Evolutionary conservation across 495 filamentous ascomycete species (phyloP).

Genomic region (Daldinia decipiens): DNA sequence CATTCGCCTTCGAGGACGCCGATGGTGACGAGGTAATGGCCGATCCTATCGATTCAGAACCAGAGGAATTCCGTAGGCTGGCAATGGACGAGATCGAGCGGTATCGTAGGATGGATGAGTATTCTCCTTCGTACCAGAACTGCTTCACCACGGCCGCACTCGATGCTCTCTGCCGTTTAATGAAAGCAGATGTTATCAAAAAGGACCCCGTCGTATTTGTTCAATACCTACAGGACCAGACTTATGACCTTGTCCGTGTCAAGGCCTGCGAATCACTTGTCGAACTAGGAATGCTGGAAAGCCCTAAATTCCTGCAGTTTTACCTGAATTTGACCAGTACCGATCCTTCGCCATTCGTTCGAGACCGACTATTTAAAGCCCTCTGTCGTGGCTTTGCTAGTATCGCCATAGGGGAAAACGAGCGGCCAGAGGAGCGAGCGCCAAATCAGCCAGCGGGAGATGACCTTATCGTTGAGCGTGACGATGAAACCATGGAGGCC

Average conservation of each 20-base stretch:
- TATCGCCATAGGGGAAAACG: conserved; percentile 77
- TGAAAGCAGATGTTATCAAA: conserved; percentile 74
- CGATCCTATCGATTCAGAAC: conserved; percentile 49
- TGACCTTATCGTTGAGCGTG: conserved; percentile 83
- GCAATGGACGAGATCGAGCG: conserved; percentile 88
- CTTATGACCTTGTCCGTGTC: conserved; percentile 80
- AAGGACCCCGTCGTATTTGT: conserved; percentile 73
- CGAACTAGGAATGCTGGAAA: conserved; percentile 76
- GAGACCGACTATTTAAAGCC: conserved; percentile 71
- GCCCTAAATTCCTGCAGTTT: conserved; percentile 70
- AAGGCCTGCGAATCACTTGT: conserved; percentile 85
- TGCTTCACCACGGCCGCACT: conserved; percentile 85
- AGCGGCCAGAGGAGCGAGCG: conserved; percentile 43
- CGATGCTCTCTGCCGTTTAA: conserved; percentile 76
- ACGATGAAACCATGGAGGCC: conserved; percentile 66
- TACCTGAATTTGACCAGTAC: conserved; percentile 76
- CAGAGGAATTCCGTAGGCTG: conserved; percentile 67
- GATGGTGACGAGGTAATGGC: conserved; percentile 49
- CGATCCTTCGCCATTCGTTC: conserved; percentile 84
- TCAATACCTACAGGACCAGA: conserved; percentile 81
- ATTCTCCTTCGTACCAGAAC: conserved; percentile 90
- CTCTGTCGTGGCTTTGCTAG: conserved; percentile 79
- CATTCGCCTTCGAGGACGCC: conserved; percentile 53
- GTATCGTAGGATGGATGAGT: conserved; percentile 92
- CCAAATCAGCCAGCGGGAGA: conserved; percentile 51